phyloP scores from a whole-genome alignment of 2,329 filamentous ascomycete genomes.

The Colletotrichum gloeosporioides region DNA sequence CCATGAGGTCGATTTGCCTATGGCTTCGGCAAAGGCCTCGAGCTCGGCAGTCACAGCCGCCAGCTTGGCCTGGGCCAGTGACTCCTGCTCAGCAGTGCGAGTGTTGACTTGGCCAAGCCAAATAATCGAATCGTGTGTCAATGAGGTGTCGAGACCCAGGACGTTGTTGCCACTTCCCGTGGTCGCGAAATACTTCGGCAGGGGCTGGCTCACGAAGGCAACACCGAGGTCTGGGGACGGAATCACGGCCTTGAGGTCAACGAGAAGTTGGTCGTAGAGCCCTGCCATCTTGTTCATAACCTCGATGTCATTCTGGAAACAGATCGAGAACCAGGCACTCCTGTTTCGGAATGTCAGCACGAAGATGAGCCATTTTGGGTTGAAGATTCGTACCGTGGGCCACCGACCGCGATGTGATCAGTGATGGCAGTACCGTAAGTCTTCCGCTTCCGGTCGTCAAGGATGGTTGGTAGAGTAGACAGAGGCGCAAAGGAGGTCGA shows the following conservation, averaged over 20 bases:
- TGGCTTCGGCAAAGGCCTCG: background rate
- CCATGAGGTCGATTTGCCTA: background rate
- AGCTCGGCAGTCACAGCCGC: background rate
- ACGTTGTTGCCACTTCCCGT: background rate
- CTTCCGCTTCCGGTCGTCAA: too few relatives aligned
- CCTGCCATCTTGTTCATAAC: background rate
- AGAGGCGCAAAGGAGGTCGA: background rate
- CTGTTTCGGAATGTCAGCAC: too few relatives aligned
- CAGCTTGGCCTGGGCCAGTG: background rate
- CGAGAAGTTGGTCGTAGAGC: background rate
- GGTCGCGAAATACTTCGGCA: background rate
- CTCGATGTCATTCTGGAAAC: background rate
- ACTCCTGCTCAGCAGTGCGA: background rate
- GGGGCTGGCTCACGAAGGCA: background rate
- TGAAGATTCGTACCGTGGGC: too few relatives aligned
- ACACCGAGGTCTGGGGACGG: background rate
- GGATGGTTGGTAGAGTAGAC: too few relatives aligned
- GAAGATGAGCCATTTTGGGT: too few relatives aligned
- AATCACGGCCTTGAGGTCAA: too few relatives aligned
- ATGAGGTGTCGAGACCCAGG: background rate
- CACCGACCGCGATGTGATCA: too few relatives aligned
- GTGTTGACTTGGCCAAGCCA: background rate
- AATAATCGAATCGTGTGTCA: background rate
- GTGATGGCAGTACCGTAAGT: too few relatives aligned
- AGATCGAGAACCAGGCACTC: too few relatives aligned